phyloP scores from a whole-genome alignment of 2,329 filamentous ascomycete genomes.

The Didymella keratinophila region DNA sequence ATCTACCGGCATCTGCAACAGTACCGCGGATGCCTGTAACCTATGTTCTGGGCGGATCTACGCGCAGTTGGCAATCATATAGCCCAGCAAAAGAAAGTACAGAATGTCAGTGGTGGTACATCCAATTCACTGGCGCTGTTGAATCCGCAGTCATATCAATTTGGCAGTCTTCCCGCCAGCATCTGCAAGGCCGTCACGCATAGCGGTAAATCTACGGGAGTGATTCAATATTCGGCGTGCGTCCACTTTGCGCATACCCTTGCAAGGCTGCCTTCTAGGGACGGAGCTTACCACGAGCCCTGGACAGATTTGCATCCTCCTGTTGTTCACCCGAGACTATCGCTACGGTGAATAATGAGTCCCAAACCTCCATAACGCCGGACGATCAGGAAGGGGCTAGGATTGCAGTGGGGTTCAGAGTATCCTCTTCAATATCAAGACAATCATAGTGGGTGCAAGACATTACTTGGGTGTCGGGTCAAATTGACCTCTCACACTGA shows the following conservation, averaged over 20 bases:
- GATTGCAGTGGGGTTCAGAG: constrained; percentile 7
- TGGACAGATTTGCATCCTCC: constrained; percentile 23
- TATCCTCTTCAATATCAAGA: constrained; percentile 7
- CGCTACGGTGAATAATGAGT: constrained; percentile 31
- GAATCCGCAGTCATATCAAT: constrained; percentile 2
- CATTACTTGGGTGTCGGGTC: constrained; percentile 10
- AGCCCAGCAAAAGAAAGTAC: constrained; percentile 24
- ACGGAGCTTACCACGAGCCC: constrained; percentile 9
- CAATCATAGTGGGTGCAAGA: background rate
- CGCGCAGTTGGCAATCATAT: constrained; percentile 10
- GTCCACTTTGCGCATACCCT: constrained; percentile 11
- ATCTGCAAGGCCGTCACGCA: constrained; percentile 26
- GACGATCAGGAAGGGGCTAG: constrained; percentile 10
- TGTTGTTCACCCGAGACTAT: constrained; percentile 33
- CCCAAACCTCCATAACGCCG: constrained; percentile 22
- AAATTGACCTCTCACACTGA: background rate
- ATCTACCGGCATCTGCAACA: constrained; percentile 22
- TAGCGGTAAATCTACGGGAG: constrained; percentile 21
- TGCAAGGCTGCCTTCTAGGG: background rate
- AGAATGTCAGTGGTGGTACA: constrained; percentile 12
- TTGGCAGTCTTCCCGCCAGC: constrained; percentile 16
- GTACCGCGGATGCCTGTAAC: constrained; percentile 10
- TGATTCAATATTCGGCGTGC: constrained; percentile 15
- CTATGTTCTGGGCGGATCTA: constrained; percentile 1
- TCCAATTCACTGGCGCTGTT: background rate